Conservation (phyloP, 805 yeast genomes). For the Candida oleophila region DNA sequence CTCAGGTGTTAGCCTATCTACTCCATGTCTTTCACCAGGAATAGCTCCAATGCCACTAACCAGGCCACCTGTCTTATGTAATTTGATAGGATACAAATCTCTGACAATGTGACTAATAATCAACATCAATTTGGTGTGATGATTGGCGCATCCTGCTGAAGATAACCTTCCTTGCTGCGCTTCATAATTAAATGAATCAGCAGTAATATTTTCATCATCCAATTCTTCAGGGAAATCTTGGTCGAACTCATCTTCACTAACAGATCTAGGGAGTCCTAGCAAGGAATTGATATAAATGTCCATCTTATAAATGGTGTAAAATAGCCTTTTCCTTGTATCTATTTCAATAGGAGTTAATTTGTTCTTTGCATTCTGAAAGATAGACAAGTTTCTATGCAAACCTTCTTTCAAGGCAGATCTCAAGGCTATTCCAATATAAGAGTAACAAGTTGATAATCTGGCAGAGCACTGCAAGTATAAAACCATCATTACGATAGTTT, state of each 20-base stretch:
- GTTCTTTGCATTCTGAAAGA: slow-evolving; percentile 45
- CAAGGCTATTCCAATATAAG: slow-evolving; percentile 85
- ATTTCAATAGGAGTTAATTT: slow-evolving; percentile 73
- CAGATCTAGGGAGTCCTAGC: slow-evolving; percentile 79
- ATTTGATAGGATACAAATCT: slow-evolving; percentile 72
- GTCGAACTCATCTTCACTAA: slow-evolving; percentile 77
- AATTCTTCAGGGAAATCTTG: slow-evolving; percentile 82
- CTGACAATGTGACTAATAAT: slow-evolving; percentile 71
- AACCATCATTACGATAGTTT: slow-evolving; percentile 83
- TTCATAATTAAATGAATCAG: slow-evolving; percentile 51
- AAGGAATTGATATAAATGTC: slow-evolving; percentile 87
- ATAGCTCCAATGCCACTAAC: slow-evolving; percentile 6
- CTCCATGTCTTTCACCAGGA: slow-evolving; percentile 11
- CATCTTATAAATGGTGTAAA: slow-evolving; percentile 89
- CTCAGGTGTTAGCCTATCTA: slow-evolving; percentile 26
- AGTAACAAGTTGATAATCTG: slow-evolving; percentile 79
- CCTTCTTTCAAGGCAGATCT: slow-evolving; percentile 83
- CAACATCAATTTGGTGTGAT: slow-evolving; percentile 73
- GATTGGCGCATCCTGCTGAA: slow-evolving; percentile 78
- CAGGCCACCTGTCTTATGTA: slow-evolving; percentile 18
- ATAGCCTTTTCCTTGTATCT: slow-evolving; percentile 80
- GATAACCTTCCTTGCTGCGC: slow-evolving; percentile 54
- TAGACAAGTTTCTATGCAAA: slow-evolving; percentile 65
- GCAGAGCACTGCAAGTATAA: slow-evolving; percentile 87
- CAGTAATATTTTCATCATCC: slow-evolving; percentile 84